Evolutionary conservation across 768 basidiomycete species (phyloP), one percentile per base, ranked within the genome.

Genomic region (Mycena crocata): DNA sequence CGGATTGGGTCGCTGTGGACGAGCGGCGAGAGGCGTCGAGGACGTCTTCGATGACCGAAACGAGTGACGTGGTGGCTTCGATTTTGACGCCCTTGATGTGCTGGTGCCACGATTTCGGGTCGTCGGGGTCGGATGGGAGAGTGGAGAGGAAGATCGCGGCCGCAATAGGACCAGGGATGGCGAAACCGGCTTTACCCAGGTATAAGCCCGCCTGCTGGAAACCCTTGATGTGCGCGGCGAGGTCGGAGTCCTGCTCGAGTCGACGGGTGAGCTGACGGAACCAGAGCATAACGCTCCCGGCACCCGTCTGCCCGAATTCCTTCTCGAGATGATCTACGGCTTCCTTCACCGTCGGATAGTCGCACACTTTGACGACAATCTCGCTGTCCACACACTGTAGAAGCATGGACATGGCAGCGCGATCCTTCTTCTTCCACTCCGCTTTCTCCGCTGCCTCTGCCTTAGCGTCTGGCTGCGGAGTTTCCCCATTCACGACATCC

Each of bases 201-300:
- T 56, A 24, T 17, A 5, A 3, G 21, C 19, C 34, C 15, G 65
- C 65, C 23, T 49, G 24, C 49, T 67, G 65, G 54, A 61, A 67
- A 28, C 21, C 9, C 6, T 21, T 37, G 64, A 66, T 52, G 45
- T 66, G 64, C 6, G 30, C 21, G 10, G 31, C 12, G 10, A 59
- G 35, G 37, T 66, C 49, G 5, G 28, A 55, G 30, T 32, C 44
- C 4, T 10, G 8, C 40, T 45, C 42, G 24, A 67, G 58, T 2
- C 37, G 49, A 8, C 13, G 9, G 30, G 50, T 55, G 26, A 67
- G 37, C 31, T 32, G 59, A 26, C 65, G 57, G 51, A 67, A 67
- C 65, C 65, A 67, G 42, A 42, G 51, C 37, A 67, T 67, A 19
- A 62, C 17, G 24, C 46, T 30, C 3, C 65, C 65, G 28, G 57